Evolutionary conservation across 2,329 filamentous ascomycete genomes (phyloP), one percentile per base, ranked within the genome.

Genomic region (Alternaria gansuensis): DNA sequence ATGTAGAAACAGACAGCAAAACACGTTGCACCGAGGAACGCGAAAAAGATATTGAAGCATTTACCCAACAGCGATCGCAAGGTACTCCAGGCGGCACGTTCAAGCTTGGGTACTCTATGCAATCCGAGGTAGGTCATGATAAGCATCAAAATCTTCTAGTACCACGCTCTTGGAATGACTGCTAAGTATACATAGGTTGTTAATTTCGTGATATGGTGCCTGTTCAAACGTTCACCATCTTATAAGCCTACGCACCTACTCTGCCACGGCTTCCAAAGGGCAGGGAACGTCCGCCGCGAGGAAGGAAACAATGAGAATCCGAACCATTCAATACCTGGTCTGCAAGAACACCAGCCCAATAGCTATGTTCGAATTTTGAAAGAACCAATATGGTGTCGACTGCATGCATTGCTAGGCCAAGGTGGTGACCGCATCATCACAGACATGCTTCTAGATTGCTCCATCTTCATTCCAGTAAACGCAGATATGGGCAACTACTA

Each of bases 371-470:
- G 86, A 28, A 80, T 82, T 5, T 80, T 99, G 51, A 96, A 90
- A 75, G 77, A 82, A 24, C 75, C 81, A 6, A 86, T 90, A 37
- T 99, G 95, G 95, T 87, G 88, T 11, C 85, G 89, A 56, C 73
- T 97, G 10, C 84, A 96, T 17, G 82, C 84, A 26, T 79, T 97
- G 4, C 79, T 98, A 10, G 95, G 94, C 0, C 84, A 84, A 59
- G 87, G 87, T 46, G 91, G 91, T 3, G 90, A 96, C 61, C 82
- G 83, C 24, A 88, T 94, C 59, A 92, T 97, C 86, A 83, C 91
- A 51, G 84, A 90, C 66, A 79, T 97, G 57, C 82, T 98, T 5
- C 77, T 93, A 2, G 87, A 95, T 60, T 91, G 89, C 74, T 90
- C 90, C 6, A 79, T 98, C 5, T 99, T 95, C 71, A 69, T 85